Conservation (phyloP, 2,329 filamentous ascomycete genomes). For the Exophiala mesophila region DNA sequence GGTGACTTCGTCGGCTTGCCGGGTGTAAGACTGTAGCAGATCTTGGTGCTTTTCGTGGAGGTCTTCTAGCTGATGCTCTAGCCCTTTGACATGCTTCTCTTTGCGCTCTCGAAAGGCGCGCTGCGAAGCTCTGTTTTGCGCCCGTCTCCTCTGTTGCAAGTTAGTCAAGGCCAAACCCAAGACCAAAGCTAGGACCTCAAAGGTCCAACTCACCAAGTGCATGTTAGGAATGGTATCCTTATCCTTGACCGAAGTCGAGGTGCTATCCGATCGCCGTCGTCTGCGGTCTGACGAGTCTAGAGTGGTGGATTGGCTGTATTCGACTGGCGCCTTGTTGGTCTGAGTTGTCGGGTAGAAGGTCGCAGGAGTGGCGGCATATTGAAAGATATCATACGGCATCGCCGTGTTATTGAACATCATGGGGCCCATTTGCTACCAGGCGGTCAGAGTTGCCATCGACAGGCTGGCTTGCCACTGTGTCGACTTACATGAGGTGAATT, state of each 20-base stretch:
- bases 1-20: conserved; percentile 30
- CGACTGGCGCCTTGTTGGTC: conserved; percentile 25
- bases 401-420: conserved; percentile 19
- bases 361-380: conserved; percentile 20
- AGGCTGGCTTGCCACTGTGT: neutral
- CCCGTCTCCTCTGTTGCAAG: conserved; percentile 73
- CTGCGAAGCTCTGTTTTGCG: conserved; percentile 88
- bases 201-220: conserved; percentile 27
- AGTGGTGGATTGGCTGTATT: conserved; percentile 26
- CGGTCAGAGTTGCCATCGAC: conserved; percentile 1
- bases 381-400: conserved; percentile 25
- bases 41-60: conserved; percentile 38
- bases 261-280: conserved; percentile 21
- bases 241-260: conserved; percentile 21
- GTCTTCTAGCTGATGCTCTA: conserved; percentile 72
- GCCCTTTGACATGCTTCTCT: conserved; percentile 81
- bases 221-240: conserved; percentile 29
- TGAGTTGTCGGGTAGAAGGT: conserved; percentile 17
- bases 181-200: neutral
- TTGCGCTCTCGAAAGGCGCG: conserved; percentile 91
- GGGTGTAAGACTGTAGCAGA: conserved; percentile 31
- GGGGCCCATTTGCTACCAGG: conserved; percentile 22
- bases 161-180: conserved; percentile 13
- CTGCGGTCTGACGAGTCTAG: conserved; percentile 27
- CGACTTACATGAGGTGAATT: conserved; percentile 26